A percentile compares a stretch with the other conserved stretches of the same genome.
These are phyloP conservation scores for Neofusicoccum ribis DNA, from an alignment of 2,329 filamentous ascomycete genomes.

Conservation along the genomic window DNA sequence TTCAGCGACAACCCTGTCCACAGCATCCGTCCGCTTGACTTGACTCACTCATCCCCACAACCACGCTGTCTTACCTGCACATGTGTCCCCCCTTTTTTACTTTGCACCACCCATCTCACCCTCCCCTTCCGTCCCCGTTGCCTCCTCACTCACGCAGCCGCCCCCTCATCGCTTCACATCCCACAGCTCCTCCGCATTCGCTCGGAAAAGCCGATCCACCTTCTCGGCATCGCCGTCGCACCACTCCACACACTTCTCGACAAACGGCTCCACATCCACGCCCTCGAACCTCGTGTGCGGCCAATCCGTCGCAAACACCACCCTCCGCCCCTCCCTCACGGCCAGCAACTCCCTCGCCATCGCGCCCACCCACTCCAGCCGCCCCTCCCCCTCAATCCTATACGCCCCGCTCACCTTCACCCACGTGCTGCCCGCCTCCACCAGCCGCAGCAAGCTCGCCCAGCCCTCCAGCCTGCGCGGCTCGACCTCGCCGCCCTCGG, in stretches of 20 bases:
- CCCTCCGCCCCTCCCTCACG: conserved; percentile 50
- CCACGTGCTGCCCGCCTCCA: conserved; percentile 52
- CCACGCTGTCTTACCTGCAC: neutral
- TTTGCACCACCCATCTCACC: neutral
- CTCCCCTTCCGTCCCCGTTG: neutral
- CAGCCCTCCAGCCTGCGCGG: conserved; percentile 53
- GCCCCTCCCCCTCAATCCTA: conserved; percentile 49
- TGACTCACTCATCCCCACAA: neutral
- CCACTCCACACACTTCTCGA: conserved; percentile 56
- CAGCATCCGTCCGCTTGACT: neutral
- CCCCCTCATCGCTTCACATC: conserved; percentile 23
- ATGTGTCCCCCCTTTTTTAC: neutral
- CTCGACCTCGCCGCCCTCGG: neutral
- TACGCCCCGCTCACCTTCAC: conserved; percentile 63
- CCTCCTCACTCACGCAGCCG: neutral
- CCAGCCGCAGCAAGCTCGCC: conserved; percentile 48
- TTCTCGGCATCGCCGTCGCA: conserved; percentile 49
- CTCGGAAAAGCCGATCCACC: conserved; percentile 54
- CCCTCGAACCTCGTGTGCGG: conserved; percentile 63
- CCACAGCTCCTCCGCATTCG: conserved; percentile 58
- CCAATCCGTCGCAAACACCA: conserved; percentile 65
- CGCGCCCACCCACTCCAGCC: conserved; percentile 49
- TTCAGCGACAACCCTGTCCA: neutral
- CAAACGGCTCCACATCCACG: conserved; percentile 56
- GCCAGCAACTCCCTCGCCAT: conserved; percentile 53